Conservation (phyloP, 306 rosid genomes). For the Begonia loranthoides region DNA sequence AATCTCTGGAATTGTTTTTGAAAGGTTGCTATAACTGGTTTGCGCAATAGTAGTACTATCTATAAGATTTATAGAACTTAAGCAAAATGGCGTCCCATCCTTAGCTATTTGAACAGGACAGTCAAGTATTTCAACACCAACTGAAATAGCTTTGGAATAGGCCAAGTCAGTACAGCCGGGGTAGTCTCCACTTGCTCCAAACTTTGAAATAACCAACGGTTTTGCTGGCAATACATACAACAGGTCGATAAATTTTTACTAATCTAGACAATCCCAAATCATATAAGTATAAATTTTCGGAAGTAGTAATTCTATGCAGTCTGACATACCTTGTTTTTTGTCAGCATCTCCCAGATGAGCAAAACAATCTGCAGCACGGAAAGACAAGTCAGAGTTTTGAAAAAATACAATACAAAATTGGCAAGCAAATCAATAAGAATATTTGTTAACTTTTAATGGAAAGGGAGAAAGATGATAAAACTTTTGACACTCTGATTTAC, state of each 20-base stretch:
- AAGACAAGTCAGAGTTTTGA: slow-evolving; percentile 1
- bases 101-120: slow-evolving; percentile 79
- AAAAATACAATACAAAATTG: too few species aligned
- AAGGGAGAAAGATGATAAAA: too few species aligned
- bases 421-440: not conserved
- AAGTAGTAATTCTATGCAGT: slow-evolving; percentile 1
- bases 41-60: slow-evolving; percentile 49
- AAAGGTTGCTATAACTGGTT: slow-evolving; percentile 22
- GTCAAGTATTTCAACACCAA: slow-evolving; percentile 72
- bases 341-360: slow-evolving; percentile 47
- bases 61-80: slow-evolving; percentile 54
- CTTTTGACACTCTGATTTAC: too few species aligned
- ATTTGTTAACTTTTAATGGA: not conserved
- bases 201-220: slow-evolving; percentile 62
- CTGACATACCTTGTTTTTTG: slow-evolving; percentile 32
- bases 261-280: not conserved
- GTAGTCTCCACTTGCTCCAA: slow-evolving; percentile 83
- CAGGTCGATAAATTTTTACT: too few species aligned
- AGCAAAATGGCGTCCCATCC: slow-evolving; percentile 73
- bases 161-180: slow-evolving; percentile 64
- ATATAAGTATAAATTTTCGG: not conserved
- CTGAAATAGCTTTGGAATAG: slow-evolving; percentile 43
- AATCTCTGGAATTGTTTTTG: slow-evolving; percentile 31
- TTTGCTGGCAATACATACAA: slow-evolving; percentile 23
- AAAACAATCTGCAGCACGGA: slow-evolving; percentile 53